phyloP scores from a whole-genome alignment of 2,329 filamentous ascomycete species.

The Cladosporium sp. region DNA sequence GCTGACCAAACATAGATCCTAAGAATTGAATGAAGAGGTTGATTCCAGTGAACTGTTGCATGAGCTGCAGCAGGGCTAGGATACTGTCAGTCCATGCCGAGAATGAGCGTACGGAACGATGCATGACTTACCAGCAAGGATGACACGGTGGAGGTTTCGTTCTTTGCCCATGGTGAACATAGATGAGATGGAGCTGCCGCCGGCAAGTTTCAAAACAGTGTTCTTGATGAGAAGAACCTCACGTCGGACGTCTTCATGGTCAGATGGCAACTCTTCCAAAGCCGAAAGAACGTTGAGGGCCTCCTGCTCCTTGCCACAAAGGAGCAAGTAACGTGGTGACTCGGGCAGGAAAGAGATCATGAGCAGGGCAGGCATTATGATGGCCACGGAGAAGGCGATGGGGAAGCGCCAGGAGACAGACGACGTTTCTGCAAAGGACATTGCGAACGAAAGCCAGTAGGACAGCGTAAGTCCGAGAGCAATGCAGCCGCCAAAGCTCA shows the following conservation, averaged over 20 bases:
- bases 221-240: slow-evolving; percentile 21
- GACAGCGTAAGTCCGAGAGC: slow-evolving; percentile 52
- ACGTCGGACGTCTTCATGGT: slow-evolving; percentile 19
- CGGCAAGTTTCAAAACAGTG: slow-evolving; percentile 14
- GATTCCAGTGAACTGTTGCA: slow-evolving; percentile 22
- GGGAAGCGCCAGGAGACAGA: slow-evolving; percentile 22
- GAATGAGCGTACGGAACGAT: background rate
- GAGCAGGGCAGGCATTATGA: slow-evolving; percentile 17
- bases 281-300: slow-evolving; percentile 19
- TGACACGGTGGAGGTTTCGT: slow-evolving; percentile 17
- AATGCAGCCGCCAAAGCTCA: slow-evolving; percentile 52
- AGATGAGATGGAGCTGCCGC: slow-evolving; percentile 13
- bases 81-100: background rate
- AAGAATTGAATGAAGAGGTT: slow-evolving; percentile 23
- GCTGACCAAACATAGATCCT: slow-evolving; percentile 25
- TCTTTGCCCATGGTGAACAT: slow-evolving; percentile 20
- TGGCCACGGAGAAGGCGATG: slow-evolving; percentile 17
- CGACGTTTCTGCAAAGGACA: slow-evolving; percentile 5
- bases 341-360: slow-evolving; percentile 22
- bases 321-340: slow-evolving; percentile 23
- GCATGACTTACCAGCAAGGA: slow-evolving; percentile 15
- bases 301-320: slow-evolving; percentile 20
- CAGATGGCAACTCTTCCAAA: slow-evolving; percentile 13
- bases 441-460: slow-evolving; percentile 52
- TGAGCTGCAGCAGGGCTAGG: slow-evolving; percentile 16